Conservation (phyloP, 768 basidiomycete genomes). For the Leccinum aurantiacum region DNA sequence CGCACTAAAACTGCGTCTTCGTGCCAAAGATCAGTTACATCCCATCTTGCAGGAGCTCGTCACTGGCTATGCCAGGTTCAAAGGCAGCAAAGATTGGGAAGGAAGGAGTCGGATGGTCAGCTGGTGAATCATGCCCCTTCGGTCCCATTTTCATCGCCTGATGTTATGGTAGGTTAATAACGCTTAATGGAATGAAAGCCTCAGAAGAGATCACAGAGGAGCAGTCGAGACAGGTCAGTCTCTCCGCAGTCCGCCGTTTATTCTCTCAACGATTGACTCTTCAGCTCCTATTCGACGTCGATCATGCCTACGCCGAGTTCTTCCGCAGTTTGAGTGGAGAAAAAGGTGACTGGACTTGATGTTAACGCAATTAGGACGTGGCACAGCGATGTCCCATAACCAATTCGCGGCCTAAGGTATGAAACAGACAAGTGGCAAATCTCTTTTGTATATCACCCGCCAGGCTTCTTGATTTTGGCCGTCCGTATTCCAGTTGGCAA, state of each 20-base stretch:
- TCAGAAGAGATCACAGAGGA: conserved; percentile 96
- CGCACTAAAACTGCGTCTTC: conserved; percentile 84
- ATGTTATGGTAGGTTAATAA: conserved; percentile 71
- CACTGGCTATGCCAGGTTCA: conserved; percentile 90
- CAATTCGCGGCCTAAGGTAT: not conserved
- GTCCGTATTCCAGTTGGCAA: no score
- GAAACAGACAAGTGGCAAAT: not conserved
- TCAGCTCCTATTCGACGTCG: conserved; percentile 93
- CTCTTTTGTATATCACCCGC: not conserved
- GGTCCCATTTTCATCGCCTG: not conserved
- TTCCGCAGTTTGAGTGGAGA: conserved; percentile 67
- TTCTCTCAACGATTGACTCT: not conserved
- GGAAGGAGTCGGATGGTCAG: conserved; percentile 86
- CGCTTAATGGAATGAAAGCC: conserved; percentile 96
- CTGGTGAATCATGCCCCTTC: conserved; percentile 56
- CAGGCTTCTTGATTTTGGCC: no score
- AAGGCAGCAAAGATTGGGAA: conserved; percentile 95
- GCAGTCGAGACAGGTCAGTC: conserved; percentile 80
- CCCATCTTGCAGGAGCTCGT: conserved; percentile 93
- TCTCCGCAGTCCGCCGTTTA: not conserved
- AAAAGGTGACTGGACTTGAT: conserved; percentile 32
- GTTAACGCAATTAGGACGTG: not conserved
- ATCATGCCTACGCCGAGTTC: conserved; percentile 94
- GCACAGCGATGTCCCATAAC: not conserved
- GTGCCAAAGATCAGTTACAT: conserved; percentile 97